Evolutionary conservation across 805 yeast genomes (phyloP).

Genomic region (Kregervanrija delftensis): DNA sequence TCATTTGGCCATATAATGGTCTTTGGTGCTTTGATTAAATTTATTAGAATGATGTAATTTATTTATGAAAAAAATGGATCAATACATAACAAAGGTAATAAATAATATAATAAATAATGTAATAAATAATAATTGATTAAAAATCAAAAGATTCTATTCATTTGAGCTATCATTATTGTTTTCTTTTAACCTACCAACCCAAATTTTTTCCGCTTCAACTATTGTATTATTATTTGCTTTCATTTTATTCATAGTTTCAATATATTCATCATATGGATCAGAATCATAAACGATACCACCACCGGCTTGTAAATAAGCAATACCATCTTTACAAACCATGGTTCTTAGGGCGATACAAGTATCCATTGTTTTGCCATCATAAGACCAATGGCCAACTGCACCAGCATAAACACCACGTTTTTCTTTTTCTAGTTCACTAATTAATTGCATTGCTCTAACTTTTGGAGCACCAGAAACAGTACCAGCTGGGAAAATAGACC

Average conservation of each 20-base stretch:
- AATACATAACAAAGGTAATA: too few relatives aligned
- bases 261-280: slow-evolving; percentile 90
- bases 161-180: too few relatives aligned
- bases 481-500: slow-evolving; percentile 98
- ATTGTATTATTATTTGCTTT: slow-evolving; percentile 85
- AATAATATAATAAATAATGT: too few relatives aligned
- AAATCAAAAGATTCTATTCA: too few relatives aligned
- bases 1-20: slow-evolving; percentile 3
- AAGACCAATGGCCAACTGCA: slow-evolving; percentile 98
- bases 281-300: slow-evolving; percentile 97
- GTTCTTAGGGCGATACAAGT: slow-evolving; percentile 97
- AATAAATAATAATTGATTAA: too few relatives aligned
- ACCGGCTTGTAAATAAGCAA: slow-evolving; percentile 94
- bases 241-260: slow-evolving; percentile 97
- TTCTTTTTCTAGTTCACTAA: slow-evolving; percentile 83
- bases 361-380: slow-evolving; percentile 91
- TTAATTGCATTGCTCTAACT: slow-evolving; percentile 92
- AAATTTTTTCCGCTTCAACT: slow-evolving; percentile 73
- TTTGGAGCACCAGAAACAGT: slow-evolving; percentile 99
- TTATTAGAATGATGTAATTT: not conserved
- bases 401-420: slow-evolving; percentile 97
- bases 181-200: too few relatives aligned
- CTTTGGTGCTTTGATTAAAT: slow-evolving; percentile 2
- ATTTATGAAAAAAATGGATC: not conserved
- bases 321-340: slow-evolving; percentile 87